Base-by-base conservation (phyloP, 768 basidiomycete species). In the Leccinum disarticulatum region DNA sequence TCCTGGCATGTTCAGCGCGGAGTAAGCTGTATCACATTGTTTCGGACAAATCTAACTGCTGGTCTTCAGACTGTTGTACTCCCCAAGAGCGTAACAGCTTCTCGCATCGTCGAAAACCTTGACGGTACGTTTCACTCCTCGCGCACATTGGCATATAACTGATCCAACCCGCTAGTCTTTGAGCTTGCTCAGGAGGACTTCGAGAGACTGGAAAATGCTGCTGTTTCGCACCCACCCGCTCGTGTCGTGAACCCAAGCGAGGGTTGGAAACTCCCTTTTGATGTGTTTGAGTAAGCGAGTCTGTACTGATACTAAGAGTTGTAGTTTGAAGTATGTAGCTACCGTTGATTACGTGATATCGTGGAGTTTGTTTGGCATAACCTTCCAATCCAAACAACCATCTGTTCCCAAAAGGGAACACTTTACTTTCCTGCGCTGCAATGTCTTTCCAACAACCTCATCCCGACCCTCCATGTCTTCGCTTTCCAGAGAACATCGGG, bases 1-100 rank as follows among this genome's bases (percentile, higher is more conserved):
- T 86, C 84, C 1, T 91, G 90, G 90, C 84, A 86, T 66, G 80
- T 90, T 52, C 88, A 89, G 72, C 84, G 88, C 22, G 88, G 90
- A 10, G 87, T 88, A 68, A 48, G 84, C 77, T 30, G 3, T 33
- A 10, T 3, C 4, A 27, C 1, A 30, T n/a, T 11, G 0, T 35
- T 51, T 10, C 14, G 3, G 38, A 27, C 6, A 15, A 35, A 14
- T 11, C 28, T 65, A 28, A 68, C 13, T 11, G 14, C 2, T 13
- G 22, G 14, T 31, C 31, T 53, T 41, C 64, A 88, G 87, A 84
- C 86, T 51, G 77, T 87, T 57, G 87, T 87, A 7, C 77, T 93
- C 11, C 88, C 91, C 2, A 93, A 92, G 79, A 89, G 87, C 62
- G 88, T 91, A 14, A 87, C 84, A 3, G 78, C 87, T 11, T 80